phyloP scores from a whole-genome alignment of 2,329 filamentous ascomycete genomes.

The Pestalotiopsis sp. region DNA sequence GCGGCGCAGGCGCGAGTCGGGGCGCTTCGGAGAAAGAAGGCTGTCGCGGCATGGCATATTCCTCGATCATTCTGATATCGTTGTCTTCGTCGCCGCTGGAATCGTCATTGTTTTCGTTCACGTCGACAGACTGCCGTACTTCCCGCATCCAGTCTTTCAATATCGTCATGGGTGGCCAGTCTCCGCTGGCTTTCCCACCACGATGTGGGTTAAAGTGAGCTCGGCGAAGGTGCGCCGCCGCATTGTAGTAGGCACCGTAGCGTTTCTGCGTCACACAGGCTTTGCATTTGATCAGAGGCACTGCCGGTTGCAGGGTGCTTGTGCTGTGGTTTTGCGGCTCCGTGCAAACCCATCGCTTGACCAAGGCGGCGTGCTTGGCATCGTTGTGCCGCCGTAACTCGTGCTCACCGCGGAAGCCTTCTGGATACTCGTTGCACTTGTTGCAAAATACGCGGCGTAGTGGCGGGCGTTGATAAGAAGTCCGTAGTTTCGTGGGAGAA shows the following conservation, averaged over 20 bases:
- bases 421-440: slow-evolving; percentile 78
- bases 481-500: slow-evolving; percentile 44
- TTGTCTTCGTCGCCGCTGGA: slow-evolving; percentile 57
- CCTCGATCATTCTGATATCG: slow-evolving; percentile 42
- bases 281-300: slow-evolving; percentile 58
- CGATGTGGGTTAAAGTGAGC: slow-evolving; percentile 60
- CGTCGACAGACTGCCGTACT: slow-evolving; percentile 51
- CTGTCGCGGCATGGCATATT: slow-evolving; percentile 47
- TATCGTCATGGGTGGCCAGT: slow-evolving; percentile 61
- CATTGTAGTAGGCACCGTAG: slow-evolving; percentile 63
- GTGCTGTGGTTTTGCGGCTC: slow-evolving; percentile 45
- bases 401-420: slow-evolving; percentile 89
- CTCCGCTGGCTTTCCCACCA: slow-evolving; percentile 58
- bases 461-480: slow-evolving; percentile 55
- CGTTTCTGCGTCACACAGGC: slow-evolving; percentile 59
- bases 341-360: slow-evolving; percentile 59
- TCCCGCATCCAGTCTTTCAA: slow-evolving; percentile 65
- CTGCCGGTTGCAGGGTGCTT: slow-evolving; percentile 47
- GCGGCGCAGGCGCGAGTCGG: slow-evolving; percentile 33
- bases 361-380: slow-evolving; percentile 57
- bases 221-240: slow-evolving; percentile 58
- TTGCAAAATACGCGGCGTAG: slow-evolving; percentile 76
- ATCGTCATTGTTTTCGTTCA: slow-evolving; percentile 45
- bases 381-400: slow-evolving; percentile 73
- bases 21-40: slow-evolving; percentile 33